These are phyloP conservation scores for Leptographium lundbergii DNA, from an alignment of 2,329 filamentous ascomycete genomes.

Conservation along the genomic window DNA sequence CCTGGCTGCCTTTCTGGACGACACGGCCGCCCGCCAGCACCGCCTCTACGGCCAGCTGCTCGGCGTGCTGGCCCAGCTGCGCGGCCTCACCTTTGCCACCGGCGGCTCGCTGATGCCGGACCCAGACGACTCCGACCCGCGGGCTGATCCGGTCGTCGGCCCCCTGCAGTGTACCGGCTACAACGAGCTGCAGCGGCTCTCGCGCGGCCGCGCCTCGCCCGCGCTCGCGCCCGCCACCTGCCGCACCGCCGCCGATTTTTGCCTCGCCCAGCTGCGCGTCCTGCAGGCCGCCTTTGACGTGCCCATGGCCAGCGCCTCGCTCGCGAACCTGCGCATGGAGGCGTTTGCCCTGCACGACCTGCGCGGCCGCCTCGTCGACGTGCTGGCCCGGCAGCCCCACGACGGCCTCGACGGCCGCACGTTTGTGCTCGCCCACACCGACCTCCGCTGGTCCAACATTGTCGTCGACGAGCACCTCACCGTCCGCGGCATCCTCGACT, in stretches of 20 bases:
- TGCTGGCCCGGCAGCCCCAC: background rate
- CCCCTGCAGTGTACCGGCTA: constrained; percentile 4
- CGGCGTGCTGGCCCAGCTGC: constrained; percentile 15
- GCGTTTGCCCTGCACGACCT: constrained; percentile 8
- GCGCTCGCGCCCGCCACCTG: constrained; percentile 1
- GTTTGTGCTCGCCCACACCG: constrained; percentile 15
- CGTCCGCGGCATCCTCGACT: constrained; percentile 17
- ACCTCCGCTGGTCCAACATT: constrained; percentile 15
- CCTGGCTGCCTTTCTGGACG: constrained; percentile 5
- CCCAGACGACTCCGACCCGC: no score
- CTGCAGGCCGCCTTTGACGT: background rate
- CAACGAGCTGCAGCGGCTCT: constrained; percentile 1
- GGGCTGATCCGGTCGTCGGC: constrained; percentile 9
- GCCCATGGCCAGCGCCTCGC: constrained; percentile 3
- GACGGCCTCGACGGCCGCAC: constrained; percentile 6
- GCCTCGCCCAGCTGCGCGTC: background rate
- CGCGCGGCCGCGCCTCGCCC: background rate
- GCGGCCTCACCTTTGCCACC: constrained; percentile 13
- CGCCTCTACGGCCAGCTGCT: constrained; percentile 14
- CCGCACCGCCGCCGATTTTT: constrained; percentile 5
- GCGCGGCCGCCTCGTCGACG: constrained; percentile 9
- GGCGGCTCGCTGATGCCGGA: constrained; percentile 17
- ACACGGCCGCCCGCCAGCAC: constrained; percentile 3
- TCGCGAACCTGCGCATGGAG: constrained; percentile 3
- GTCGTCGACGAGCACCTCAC: constrained; percentile 14